Evolutionary conservation across 352 stramenopile species (phyloP), one percentile per base, ranked within the genome.

Genomic region (Pythium utonaiense): DNA sequence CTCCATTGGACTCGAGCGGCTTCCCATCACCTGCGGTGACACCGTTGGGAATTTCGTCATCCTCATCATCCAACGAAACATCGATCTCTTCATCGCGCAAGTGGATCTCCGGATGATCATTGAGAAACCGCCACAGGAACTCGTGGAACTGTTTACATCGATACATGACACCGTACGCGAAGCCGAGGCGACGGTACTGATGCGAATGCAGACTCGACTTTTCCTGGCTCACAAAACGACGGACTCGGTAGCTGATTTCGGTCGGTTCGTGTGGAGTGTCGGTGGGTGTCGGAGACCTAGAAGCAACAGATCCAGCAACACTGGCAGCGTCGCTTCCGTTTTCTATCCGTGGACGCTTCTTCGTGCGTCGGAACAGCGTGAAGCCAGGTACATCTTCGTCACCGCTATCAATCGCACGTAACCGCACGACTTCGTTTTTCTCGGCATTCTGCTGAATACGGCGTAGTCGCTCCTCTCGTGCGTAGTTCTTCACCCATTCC

Each of bases 141-240:
- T 68, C 64, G 66, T 93, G 83, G n/a, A 93, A 74, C 50, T 74
- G 62, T 74, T 89, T 91, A 60, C 83, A 91, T 45, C 83, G 81
- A 66, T 81, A 93, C 80, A 93, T 93, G 25, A 91, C 80, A 8
- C 83, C 83, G 33, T 91, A 91, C 8, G 80, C 83, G 58, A 93
- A 91, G 0, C 83, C 83, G 14, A 93, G 76, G 27, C 83, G 86
- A 34, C 76, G 71, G 55, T 87, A 93, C 69, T 93, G 83, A 10
- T 83, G 71, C 3, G 66, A 78, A 54, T 91, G 82, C 6, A 77
- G 54, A 19, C 73, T 70, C 2, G 71, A 80, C 55, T 83, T 80
- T 24, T 76, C 62, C 42, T 88, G 76, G 42, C 74, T 86, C 34
- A 83, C 66, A 65, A 91, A 89, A 28, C 80, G 75, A 13, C 77